These are phyloP conservation scores for Casuarina glauca DNA, from an alignment of 306 rosid species.

Conservation along the genomic window DNA sequence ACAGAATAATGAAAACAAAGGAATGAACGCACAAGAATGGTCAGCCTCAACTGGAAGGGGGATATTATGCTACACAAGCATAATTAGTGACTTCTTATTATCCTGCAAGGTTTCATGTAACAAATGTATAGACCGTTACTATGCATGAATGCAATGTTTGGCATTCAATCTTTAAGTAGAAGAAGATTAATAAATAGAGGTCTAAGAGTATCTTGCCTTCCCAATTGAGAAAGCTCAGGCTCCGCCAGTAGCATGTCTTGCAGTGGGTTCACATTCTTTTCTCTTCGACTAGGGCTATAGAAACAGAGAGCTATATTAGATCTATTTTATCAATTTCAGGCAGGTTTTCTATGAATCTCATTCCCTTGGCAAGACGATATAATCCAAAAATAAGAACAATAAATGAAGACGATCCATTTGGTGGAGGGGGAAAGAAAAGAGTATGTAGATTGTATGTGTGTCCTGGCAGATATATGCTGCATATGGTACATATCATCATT, in stretches of 20 bases:
- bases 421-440: background rate
- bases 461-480: background rate
- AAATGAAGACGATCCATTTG: background rate
- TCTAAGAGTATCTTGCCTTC: slow-evolving; percentile 56
- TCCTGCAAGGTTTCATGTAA: slow-evolving; percentile 52
- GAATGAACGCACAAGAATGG: background rate
- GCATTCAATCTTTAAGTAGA: background rate
- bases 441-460: background rate
- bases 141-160: background rate
- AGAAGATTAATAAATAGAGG: background rate
- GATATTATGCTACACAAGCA: slow-evolving; percentile 24
- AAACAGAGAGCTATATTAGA: slow-evolving; percentile 11
- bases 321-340: background rate
- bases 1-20: background rate
- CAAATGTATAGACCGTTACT: slow-evolving; percentile 11
- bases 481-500: background rate
- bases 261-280: slow-evolving; percentile 48
- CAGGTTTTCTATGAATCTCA: background rate
- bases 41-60: slow-evolving; percentile 21
- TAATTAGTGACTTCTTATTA: slow-evolving; percentile 57
- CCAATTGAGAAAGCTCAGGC: slow-evolving; percentile 82
- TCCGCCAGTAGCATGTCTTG: slow-evolving; percentile 86
- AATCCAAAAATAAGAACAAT: background rate
- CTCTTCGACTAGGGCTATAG: slow-evolving; percentile 44
- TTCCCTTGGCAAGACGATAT: background rate